A percentile compares a stretch with the other conserved stretches of the same genome.
Evolutionary conservation across 805 yeast genomes (phyloP).

Genomic region (Candida koratica): DNA sequence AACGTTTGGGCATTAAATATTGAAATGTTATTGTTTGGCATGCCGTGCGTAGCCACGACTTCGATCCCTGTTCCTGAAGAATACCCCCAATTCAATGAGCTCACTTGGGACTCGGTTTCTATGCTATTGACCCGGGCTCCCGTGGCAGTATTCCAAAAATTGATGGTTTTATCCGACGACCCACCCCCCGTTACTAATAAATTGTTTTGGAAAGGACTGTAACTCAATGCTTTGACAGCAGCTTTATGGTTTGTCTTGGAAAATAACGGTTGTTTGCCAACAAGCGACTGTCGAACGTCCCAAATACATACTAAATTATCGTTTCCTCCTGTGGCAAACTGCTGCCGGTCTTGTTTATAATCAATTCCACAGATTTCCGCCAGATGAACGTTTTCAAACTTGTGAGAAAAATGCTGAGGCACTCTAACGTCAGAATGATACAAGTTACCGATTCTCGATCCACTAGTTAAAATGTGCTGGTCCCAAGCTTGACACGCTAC

Average conservation of each 20-base stretch:
- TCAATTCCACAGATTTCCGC: constrained; percentile 93
- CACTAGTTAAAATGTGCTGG: constrained; percentile 76
- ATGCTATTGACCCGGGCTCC: constrained; percentile 84
- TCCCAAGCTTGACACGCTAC: constrained; percentile 85
- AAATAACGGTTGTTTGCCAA: constrained; percentile 52
- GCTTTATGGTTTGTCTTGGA: constrained; percentile 80
- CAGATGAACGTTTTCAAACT: constrained; percentile 49
- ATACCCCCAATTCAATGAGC: constrained; percentile 90
- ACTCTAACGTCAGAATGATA: constrained; percentile 88
- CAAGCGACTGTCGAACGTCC: constrained; percentile 61
- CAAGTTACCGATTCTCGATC: constrained; percentile 79
- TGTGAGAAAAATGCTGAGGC: constrained; percentile 67
- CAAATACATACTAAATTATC: constrained; percentile 90
- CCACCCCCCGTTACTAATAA: constrained; percentile 97
- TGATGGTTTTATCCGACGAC: constrained; percentile 79
- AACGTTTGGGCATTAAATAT: constrained; percentile 83
- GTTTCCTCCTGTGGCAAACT: constrained; percentile 89
- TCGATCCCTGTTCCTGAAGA: constrained; percentile 70
- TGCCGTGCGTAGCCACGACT: constrained; percentile 91
- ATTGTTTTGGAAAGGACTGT: constrained; percentile 86
- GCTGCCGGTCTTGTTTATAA: constrained; percentile 80
- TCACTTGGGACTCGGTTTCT: constrained; percentile 90
- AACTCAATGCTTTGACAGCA: constrained; percentile 90
- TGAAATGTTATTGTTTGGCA: constrained; percentile 79
- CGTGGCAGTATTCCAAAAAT: constrained; percentile 92